Evolutionary conservation across 768 basidiomycete species (phyloP).

Genomic region (Lactarius indigo): DNA sequence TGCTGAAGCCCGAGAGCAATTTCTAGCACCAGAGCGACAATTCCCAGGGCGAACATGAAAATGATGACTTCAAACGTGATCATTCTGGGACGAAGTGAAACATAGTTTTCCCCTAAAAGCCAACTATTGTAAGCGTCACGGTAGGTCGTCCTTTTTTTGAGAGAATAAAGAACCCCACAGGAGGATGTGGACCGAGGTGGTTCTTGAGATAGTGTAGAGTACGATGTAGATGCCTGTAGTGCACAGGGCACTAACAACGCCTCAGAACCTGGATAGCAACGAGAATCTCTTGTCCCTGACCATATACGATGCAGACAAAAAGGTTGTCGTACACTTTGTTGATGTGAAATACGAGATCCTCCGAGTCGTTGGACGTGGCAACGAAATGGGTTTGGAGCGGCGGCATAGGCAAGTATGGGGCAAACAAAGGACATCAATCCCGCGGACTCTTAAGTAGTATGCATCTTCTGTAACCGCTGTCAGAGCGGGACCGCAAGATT

Average conservation of each 20-base stretch:
- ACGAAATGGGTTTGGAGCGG: not conserved
- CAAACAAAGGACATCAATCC: not conserved
- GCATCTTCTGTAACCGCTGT: too few species aligned
- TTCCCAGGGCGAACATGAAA: not conserved
- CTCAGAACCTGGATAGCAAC: not conserved
- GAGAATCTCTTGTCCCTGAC: not conserved
- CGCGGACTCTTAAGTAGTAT: not conserved
- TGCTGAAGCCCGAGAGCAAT: not conserved
- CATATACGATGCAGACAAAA: not conserved
- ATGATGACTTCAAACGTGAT: not conserved
- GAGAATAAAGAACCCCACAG: not conserved
- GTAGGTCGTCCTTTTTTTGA: not conserved
- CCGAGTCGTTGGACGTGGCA: not conserved
- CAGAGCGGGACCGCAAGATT: too few species aligned
- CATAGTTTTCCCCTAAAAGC: not conserved
- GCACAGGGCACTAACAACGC: not conserved
- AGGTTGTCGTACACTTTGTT: not conserved
- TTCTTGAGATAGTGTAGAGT: too few species aligned
- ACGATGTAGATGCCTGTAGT: not conserved
- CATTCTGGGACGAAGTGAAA: not conserved
- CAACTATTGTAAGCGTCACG: not conserved
- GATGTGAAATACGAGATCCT: too few species aligned
- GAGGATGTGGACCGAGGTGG: not conserved
- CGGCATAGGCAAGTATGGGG: not conserved
- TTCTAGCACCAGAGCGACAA: not conserved